Evolutionary conservation across 768 basidiomycete species (phyloP), one percentile per base, ranked within the genome.

Genomic region (Infundibulicybe gibba): DNA sequence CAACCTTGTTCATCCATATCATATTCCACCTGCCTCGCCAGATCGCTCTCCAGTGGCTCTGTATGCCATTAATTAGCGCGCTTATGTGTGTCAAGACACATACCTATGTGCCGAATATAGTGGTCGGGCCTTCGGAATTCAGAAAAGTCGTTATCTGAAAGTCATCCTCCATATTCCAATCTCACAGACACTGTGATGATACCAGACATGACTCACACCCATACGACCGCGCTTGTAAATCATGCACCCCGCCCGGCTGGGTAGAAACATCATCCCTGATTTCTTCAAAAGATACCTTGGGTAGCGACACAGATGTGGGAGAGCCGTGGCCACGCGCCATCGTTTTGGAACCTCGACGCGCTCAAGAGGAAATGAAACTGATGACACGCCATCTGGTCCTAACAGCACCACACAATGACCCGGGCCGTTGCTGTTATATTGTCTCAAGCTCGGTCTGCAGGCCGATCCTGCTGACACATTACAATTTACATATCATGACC

Each of bases 1-100:
- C 15, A 32, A 87, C 93, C 94, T 81, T 97, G 94, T 61, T 97
- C 97, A 60, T 98, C 97, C 94, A 99, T 98, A 61, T 98, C 97
- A 72, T 99, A 99, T 64, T 98, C 97, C 17, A 99, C 95, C 55
- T 95, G 93, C 33, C 81, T 80, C 6, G 87, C 87, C 14, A 98
- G 79, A 54, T 99, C 97, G 40, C 81, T 83, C 61, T 99, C 95
- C 54, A 97, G 71, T 0, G 95, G 95, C 58, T 97, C 94, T 91
- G 59, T 17, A 40, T 40, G 31, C 44, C n/a, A 25, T 13, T 34
- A 15, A 47, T 16, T 49, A 59, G 43, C 45, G 37, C 31, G 44
- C 40, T 25, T 32, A 21, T 11, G 45, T 19, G 25, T 21, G 14
- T 17, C 32, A 19, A 31, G 21, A 33, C 20, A 60, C 79, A 35